phyloP scores from a whole-genome alignment of 2,329 filamentous ascomycete species.

The Apiospora koreana region DNA sequence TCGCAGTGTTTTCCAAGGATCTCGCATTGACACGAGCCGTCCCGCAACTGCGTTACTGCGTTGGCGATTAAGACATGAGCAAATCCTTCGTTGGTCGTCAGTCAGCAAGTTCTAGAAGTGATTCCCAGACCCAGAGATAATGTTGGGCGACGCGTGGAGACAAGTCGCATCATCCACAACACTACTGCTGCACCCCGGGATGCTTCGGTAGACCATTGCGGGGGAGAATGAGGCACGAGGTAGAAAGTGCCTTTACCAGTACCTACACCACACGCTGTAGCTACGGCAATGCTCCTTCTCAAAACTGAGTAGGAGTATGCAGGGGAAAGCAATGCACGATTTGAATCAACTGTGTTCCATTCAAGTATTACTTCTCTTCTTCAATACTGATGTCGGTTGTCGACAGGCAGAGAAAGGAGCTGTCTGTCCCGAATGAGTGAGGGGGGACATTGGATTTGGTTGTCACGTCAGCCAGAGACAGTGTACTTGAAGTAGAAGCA shows the following conservation, averaged over 20 bases:
- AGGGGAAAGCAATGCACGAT: no score
- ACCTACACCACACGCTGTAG: no score
- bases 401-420: no score
- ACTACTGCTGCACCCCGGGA: not conserved
- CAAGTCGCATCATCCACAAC: not conserved
- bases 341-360: no score
- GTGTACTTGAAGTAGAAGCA: not conserved
- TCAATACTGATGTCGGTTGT: no score
- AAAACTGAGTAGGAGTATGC: no score
- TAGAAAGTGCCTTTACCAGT: no score
- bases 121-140: not conserved
- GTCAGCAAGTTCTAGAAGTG: not conserved
- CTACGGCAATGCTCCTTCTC: no score
- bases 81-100: not conserved
- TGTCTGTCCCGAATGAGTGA: no score
- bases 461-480: not conserved
- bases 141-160: not conserved
- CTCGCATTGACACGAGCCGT: not conserved
- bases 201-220: not conserved
- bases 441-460: no score
- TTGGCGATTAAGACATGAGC: not conserved
- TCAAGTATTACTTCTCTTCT: no score
- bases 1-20: not conserved
- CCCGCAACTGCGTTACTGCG: not conserved
- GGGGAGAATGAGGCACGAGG: constrained; percentile 2